Conservation (phyloP, 202 grass and related monocot genomes). For the Carex arenaria region DNA sequence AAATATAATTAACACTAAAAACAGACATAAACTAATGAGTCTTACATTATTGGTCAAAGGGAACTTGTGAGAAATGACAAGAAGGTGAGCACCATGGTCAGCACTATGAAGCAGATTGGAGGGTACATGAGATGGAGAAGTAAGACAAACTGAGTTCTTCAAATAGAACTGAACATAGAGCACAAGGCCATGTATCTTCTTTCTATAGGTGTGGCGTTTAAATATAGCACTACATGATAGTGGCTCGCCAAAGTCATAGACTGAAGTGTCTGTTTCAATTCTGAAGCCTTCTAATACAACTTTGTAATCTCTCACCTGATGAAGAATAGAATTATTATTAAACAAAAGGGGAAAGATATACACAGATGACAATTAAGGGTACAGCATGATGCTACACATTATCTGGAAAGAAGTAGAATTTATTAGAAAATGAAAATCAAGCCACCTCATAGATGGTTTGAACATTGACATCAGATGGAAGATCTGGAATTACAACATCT, state of each 20-base stretch:
- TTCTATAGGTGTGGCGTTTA: conserved; percentile 43
- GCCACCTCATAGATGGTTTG: conserved; percentile 72
- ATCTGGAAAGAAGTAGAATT: conserved; percentile 12
- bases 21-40: conserved; percentile 24
- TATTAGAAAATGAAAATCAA: conserved; percentile 5
- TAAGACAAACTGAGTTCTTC: conserved; percentile 42
- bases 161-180: conserved; percentile 57
- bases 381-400: not conserved
- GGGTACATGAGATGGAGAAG: conserved; percentile 39
- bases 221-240: conserved; percentile 63
- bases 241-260: conserved; percentile 38
- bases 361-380: not conserved
- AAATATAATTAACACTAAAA: conserved; percentile 1
- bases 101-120: conserved; percentile 26
- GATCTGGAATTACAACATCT: conserved; percentile 72
- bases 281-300: conserved; percentile 69
- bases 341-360: conserved; percentile 9
- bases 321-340: conserved; percentile 26
- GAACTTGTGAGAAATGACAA: conserved; percentile 74
- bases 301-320: conserved; percentile 63
- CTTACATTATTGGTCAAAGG: conserved; percentile 52
- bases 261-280: conserved; percentile 41
- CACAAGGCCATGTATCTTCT: conserved; percentile 38
- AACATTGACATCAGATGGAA: conserved; percentile 34
- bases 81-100: conserved; percentile 34